Evolutionary conservation across 2,329 filamentous ascomycete species (phyloP).

Genomic region (Clarireedia paspali): DNA sequence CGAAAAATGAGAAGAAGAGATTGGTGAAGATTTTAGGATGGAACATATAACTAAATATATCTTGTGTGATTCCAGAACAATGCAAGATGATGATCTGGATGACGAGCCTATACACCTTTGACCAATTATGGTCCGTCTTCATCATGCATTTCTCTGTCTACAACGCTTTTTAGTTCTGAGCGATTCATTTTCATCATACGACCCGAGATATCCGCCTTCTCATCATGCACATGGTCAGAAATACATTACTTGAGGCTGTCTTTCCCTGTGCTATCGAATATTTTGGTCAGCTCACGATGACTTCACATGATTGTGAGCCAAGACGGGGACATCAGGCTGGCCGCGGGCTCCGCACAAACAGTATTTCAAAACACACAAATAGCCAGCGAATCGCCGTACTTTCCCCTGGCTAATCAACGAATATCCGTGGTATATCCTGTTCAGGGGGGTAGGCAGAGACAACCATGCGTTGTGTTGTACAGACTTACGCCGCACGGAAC

Average conservation of each 20-base stretch:
- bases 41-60: neutral
- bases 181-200: neutral
- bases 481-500: neutral
- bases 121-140: neutral
- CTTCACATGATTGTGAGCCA: neutral
- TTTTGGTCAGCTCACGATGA: neutral
- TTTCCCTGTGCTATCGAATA: neutral
- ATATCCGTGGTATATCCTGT: neutral
- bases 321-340: neutral
- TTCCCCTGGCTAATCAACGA: neutral
- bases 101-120: neutral
- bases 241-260: neutral
- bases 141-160: neutral
- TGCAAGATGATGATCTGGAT: neutral
- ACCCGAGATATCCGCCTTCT: neutral
- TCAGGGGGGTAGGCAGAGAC: neutral
- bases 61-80: neutral
- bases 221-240: neutral
- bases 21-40: neutral
- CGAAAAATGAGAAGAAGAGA: neutral
- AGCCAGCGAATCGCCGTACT: neutral
- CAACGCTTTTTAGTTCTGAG: neutral
- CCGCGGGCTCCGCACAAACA: neutral
- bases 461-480: neutral
- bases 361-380: neutral